Evolutionary conservation across 352 stramenopile species (phyloP).

Genomic region (Globisporangium barbulae): DNA sequence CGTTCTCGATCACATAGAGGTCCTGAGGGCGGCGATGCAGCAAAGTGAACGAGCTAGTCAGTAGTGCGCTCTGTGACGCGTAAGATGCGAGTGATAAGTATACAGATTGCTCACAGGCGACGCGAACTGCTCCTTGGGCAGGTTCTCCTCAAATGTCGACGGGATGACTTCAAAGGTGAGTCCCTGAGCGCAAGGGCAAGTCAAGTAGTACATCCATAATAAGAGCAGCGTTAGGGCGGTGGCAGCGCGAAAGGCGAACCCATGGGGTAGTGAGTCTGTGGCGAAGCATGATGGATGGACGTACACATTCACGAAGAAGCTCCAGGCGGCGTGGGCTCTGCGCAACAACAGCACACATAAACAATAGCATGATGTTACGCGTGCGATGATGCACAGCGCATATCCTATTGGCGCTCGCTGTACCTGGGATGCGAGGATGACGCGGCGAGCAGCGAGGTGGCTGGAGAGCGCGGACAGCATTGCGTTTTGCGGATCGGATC

Average conservation of each 20-base stretch:
- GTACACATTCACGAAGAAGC: slow-evolving; percentile 67
- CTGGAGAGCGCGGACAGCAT: slow-evolving; percentile 53
- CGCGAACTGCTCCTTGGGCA: slow-evolving; percentile 66
- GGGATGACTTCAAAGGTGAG: slow-evolving; percentile 74
- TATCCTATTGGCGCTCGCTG: not conserved
- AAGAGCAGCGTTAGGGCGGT: not conserved
- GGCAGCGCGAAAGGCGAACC: not conserved
- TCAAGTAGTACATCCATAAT: not conserved
- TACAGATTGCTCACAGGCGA: slow-evolving; percentile 31
- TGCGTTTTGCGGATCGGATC: not conserved
- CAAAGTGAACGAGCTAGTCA: not conserved
- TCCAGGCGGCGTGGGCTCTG: slow-evolving; percentile 75
- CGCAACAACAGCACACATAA: not conserved
- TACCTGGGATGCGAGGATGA: slow-evolving; percentile 74
- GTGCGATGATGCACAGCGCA: not conserved
- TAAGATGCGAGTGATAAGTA: not conserved
- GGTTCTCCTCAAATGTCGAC: slow-evolving; percentile 81
- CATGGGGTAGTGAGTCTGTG: not conserved
- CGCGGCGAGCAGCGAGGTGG: slow-evolving; percentile 44
- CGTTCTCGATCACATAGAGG: slow-evolving; percentile 77
- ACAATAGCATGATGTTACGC: not conserved
- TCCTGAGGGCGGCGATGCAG: slow-evolving; percentile 23
- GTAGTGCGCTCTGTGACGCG: not conserved
- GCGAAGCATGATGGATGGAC: slow-evolving; percentile 6
- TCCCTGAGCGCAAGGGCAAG: slow-evolving; percentile 29